These are phyloP conservation scores for Calcarisporium arbuscula DNA, from an alignment of 2,329 filamentous ascomycete genomes.

Conservation along the genomic window DNA sequence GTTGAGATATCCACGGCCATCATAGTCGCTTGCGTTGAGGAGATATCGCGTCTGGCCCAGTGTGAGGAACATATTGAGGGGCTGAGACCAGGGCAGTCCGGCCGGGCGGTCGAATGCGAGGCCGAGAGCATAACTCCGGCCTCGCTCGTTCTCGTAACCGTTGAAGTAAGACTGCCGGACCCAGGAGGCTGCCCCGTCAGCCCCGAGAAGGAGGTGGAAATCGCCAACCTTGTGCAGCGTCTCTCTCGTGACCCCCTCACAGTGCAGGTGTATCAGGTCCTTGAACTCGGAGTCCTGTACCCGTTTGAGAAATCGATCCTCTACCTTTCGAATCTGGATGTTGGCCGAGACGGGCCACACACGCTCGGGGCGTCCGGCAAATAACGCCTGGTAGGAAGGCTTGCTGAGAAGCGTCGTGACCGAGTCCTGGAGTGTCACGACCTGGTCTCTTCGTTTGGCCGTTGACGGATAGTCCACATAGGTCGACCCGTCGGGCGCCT, in stretches of 20 bases:
- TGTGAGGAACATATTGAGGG: slow-evolving; percentile 29
- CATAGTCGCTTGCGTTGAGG: slow-evolving; percentile 27
- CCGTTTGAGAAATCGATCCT: slow-evolving; percentile 26
- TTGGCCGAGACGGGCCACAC: slow-evolving; percentile 31
- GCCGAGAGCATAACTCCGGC: slow-evolving; percentile 26
- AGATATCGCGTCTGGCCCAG: slow-evolving; percentile 29
- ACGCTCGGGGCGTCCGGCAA: slow-evolving; percentile 23
- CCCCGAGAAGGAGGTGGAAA: slow-evolving; percentile 28
- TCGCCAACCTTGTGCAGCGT: slow-evolving; percentile 23
- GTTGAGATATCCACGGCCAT: slow-evolving; percentile 27
- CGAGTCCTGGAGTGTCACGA: slow-evolving; percentile 28
- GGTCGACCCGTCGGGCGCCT: slow-evolving; percentile 10
- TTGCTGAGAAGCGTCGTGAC: slow-evolving; percentile 24
- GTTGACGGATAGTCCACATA: slow-evolving; percentile 22
- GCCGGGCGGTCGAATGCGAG: slow-evolving; percentile 25
- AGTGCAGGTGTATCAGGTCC: slow-evolving; percentile 24
- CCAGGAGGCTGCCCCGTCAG: slow-evolving; percentile 30
- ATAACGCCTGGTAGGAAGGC: slow-evolving; percentile 21
- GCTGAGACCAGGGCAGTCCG: slow-evolving; percentile 27
- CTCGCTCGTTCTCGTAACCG: slow-evolving; percentile 26
- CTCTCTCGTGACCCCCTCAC: slow-evolving; percentile 22
- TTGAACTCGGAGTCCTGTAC: slow-evolving; percentile 25
- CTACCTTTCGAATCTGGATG: slow-evolving; percentile 32
- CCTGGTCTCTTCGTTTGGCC: slow-evolving; percentile 25
- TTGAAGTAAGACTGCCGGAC: slow-evolving; percentile 25